Conservation (phyloP, 2,329 filamentous ascomycete species). For the Verticillium isaacii region DNA sequence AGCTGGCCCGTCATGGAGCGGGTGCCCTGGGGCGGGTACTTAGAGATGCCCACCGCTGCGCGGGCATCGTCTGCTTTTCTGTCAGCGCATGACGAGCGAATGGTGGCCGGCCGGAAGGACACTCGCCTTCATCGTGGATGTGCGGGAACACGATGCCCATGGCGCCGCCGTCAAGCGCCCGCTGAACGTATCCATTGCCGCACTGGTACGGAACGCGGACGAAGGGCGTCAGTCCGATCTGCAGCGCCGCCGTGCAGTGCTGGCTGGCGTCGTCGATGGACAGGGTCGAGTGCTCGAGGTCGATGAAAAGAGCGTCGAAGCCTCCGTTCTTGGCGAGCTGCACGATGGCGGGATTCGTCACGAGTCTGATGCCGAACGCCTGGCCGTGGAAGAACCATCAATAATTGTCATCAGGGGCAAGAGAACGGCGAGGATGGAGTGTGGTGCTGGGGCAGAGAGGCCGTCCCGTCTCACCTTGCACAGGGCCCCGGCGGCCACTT, state of each 20-base stretch:
- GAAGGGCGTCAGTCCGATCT: constrained; percentile 13
- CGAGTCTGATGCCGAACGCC: constrained; percentile 23
- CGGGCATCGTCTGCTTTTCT: constrained; percentile 14
- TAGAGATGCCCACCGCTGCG: constrained; percentile 20
- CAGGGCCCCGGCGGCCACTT: background rate
- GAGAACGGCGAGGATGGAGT: too few relatives aligned
- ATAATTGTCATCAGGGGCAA: too few relatives aligned
- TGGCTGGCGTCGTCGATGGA: constrained; percentile 23
- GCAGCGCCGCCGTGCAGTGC: constrained; percentile 20
- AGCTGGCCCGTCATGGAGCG: constrained; percentile 19
- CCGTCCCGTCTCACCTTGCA: background rate
- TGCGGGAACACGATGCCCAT: constrained; percentile 21
- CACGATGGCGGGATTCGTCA: constrained; percentile 21
- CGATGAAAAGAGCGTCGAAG: constrained; percentile 31
- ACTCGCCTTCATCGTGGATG: constrained; percentile 11
- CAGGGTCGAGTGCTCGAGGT: constrained; percentile 29
- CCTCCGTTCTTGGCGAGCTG: constrained; percentile 26
- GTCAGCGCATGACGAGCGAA: background rate
- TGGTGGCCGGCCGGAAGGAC: background rate
- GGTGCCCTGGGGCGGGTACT: constrained; percentile 17
- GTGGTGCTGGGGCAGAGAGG: too few relatives aligned
- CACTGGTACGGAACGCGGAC: constrained; percentile 19
- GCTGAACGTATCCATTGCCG: constrained; percentile 19
- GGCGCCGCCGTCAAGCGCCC: constrained; percentile 18
- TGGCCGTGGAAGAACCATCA: background rate